A percentile compares a stretch with the other conserved stretches of the same genome.
These are phyloP conservation scores for Jaltomata sinuosa DNA, from an alignment of 257 asterid genomes.

Conservation along the genomic window DNA sequence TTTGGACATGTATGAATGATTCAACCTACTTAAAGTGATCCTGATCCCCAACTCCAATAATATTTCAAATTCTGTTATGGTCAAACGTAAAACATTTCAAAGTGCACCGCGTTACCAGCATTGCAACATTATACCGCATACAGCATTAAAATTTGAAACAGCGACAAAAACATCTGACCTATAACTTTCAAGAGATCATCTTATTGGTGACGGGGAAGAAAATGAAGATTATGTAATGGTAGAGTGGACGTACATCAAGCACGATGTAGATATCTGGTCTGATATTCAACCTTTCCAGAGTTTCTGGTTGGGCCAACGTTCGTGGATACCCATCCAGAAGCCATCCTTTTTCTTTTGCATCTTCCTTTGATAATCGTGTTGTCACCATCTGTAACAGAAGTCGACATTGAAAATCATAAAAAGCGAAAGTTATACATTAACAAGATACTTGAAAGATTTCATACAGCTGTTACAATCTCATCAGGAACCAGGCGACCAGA, in stretches of 20 bases:
- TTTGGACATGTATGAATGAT: neutral
- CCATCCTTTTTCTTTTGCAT: slow-evolving; percentile 94
- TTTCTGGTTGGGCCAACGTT: slow-evolving; percentile 74
- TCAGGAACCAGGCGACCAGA: slow-evolving; percentile 86
- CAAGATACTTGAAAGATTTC: slow-evolving; percentile 8
- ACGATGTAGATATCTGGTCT: slow-evolving; percentile 71
- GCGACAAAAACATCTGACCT: neutral
- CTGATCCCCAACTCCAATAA: neutral
- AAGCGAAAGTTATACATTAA: slow-evolving; percentile 3
- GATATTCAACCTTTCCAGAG: slow-evolving; percentile 68
- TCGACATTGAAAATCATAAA: slow-evolving; percentile 1
- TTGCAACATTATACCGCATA: neutral
- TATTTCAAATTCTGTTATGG: neutral
- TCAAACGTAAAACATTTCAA: neutral
- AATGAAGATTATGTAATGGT: neutral
- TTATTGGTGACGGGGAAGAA: neutral
- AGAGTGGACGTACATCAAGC: slow-evolving; percentile 58
- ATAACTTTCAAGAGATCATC: neutral
- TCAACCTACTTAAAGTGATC: neutral
- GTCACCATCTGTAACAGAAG: slow-evolving; percentile 68
- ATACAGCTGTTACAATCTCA: slow-evolving; percentile 81
- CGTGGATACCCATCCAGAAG: slow-evolving; percentile 94
- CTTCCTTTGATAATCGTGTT: slow-evolving; percentile 56
- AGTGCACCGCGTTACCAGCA: neutral
- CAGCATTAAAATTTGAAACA: neutral